Evolutionary conservation across 106 monocot genomes (phyloP).

Genomic region (Iris macrosiphon): DNA sequence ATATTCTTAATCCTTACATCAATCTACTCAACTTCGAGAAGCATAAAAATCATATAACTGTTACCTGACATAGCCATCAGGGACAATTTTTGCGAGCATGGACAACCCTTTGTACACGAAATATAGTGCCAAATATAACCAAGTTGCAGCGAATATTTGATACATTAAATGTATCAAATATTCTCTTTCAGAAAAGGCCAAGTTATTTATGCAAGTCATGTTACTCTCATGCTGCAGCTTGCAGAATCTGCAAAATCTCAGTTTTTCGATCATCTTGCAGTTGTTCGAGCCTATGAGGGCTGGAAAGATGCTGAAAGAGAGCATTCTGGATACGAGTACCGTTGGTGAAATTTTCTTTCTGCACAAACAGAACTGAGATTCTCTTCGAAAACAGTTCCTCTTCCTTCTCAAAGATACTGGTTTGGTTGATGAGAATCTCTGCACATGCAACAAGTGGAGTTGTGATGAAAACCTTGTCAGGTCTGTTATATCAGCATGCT

Average conservation of each 20-base stretch:
- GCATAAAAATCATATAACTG: too few relatives aligned
- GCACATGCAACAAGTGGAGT: slow-evolving; percentile 66
- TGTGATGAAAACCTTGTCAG: slow-evolving; percentile 77
- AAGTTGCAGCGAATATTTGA: too few relatives aligned
- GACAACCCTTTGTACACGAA: too few relatives aligned
- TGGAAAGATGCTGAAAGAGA: slow-evolving; percentile 94
- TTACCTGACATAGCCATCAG: too few relatives aligned
- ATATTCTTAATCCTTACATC: too few relatives aligned
- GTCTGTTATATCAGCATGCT: slow-evolving; percentile 89
- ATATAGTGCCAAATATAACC: too few relatives aligned
- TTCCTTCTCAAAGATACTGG: slow-evolving; percentile 83
- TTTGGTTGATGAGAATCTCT: slow-evolving; percentile 51
- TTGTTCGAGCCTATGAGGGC: slow-evolving; percentile 81
- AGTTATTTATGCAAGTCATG: too few relatives aligned
- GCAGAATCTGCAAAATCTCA: slow-evolving; percentile 94
- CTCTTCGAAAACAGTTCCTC: slow-evolving; percentile 82
- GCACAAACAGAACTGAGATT: slow-evolving; percentile 82
- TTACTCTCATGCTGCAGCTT: too few relatives aligned
- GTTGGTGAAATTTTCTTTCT: slow-evolving; percentile 98
- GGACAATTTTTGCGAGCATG: too few relatives aligned
- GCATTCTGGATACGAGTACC: slow-evolving; percentile 84
- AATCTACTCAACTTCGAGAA: too few relatives aligned
- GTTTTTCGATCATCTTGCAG: slow-evolving; percentile 93
- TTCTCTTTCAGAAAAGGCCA: too few relatives aligned
- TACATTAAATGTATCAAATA: too few relatives aligned